Evolutionary conservation across 1,284 basidiomycete species (phyloP).

Genomic region (Naganishia sp.): DNA sequence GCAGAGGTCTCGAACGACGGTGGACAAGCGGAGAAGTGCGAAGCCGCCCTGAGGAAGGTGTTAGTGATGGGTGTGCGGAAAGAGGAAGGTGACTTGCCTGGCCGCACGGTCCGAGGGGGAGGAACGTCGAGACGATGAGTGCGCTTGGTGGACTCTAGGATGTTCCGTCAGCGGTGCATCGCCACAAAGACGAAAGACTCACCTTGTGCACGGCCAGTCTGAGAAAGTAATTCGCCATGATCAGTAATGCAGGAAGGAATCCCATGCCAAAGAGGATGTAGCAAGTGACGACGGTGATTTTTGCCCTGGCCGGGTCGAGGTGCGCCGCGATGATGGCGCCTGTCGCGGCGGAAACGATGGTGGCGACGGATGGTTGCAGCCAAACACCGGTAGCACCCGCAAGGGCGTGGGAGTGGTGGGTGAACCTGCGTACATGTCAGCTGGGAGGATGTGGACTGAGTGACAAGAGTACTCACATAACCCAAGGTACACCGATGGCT

Average conservation of each 20-base stretch:
- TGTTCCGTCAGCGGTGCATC: conserved; percentile 46
- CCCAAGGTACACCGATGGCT: conserved; percentile 66
- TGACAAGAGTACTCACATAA: conserved; percentile 59
- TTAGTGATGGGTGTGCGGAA: no score
- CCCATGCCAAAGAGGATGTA: conserved; percentile 55
- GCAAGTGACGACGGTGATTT: conserved; percentile 61
- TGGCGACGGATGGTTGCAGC: conserved; percentile 71
- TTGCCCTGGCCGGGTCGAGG: conserved; percentile 59
- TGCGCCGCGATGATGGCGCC: conserved; percentile 64
- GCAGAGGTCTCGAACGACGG: conserved; percentile 53
- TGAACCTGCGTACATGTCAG: conserved; percentile 58
- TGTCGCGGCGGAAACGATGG: conserved; percentile 67
- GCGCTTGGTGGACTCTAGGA: conserved; percentile 22
- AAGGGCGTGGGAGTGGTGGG: conserved; percentile 63
- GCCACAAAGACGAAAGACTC: not conserved
- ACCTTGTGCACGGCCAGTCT: conserved; percentile 52
- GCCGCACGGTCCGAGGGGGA: conserved; percentile 62
- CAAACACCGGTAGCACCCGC: conserved; percentile 63
- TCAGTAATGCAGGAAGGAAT: conserved; percentile 59
- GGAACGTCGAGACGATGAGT: conserved; percentile 55
- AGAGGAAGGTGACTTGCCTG: conserved; percentile 42
- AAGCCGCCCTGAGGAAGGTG: conserved; percentile 56
- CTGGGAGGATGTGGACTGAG: not conserved
- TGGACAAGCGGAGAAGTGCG: conserved; percentile 61
- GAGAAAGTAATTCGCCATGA: conserved; percentile 62